phyloP scores from a whole-genome alignment of 495 filamentous ascomycete species.

The Xylaria sp. region DNA sequence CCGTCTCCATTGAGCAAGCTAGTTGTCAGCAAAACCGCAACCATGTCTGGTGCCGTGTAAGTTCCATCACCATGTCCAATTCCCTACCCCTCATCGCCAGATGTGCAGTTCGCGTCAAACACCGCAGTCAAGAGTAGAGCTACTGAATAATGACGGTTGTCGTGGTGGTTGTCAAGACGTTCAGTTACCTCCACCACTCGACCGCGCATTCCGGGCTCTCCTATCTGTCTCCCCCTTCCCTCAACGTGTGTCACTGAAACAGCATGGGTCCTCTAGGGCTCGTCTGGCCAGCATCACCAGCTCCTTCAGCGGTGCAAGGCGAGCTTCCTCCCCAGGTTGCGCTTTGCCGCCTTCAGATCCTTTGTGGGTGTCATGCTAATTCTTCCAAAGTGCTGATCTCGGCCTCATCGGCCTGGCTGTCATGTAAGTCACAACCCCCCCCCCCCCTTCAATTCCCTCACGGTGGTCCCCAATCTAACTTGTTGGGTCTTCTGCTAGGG shows the following conservation, averaged over 20 bases:
- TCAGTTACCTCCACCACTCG: conserved; percentile 22
- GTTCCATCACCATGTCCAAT: conserved; percentile 46
- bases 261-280: conserved; percentile 71
- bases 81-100: conserved; percentile 28
- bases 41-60: conserved; percentile 64
- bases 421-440: conserved; percentile 65
- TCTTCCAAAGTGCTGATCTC: conserved; percentile 75
- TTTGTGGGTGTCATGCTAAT: conserved; percentile 55
- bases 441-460: not conserved
- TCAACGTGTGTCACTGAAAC: conserved; percentile 55
- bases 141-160: not conserved
- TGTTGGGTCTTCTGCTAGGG: conserved; percentile 45
- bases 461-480: conserved; percentile 9
- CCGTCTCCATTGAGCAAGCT: conserved; percentile 33
- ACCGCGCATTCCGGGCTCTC: conserved; percentile 28
- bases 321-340: conserved; percentile 45
- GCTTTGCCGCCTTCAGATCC: conserved; percentile 27
- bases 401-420: conserved; percentile 99
- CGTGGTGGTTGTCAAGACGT: not conserved
- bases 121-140: not conserved
- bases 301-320: conserved; percentile 63
- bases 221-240: conserved; percentile 23
- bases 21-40: conserved; percentile 34
- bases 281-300: conserved; percentile 82
- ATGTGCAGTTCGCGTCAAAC: conserved; percentile 11